Conservation (phyloP, 176 grass and related monocot species). For the Miscanthus lutarioriparius region DNA sequence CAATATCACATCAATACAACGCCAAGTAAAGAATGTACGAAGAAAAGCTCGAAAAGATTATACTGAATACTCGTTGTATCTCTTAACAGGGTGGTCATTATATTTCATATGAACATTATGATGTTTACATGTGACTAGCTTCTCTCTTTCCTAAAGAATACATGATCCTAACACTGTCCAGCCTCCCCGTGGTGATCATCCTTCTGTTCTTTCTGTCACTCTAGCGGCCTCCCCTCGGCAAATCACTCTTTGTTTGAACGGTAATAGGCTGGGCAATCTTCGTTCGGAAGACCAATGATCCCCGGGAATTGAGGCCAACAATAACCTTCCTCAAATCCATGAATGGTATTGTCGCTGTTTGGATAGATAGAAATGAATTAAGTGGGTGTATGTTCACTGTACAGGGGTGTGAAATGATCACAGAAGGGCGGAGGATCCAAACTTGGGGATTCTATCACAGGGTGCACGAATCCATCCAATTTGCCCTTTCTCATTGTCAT, state of each 20-base stretch:
- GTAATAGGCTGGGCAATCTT: slow-evolving; percentile 50
- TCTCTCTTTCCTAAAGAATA: slow-evolving; percentile 47
- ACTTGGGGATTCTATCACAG: slow-evolving; percentile 91
- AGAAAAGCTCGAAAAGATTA: not conserved
- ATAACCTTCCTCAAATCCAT: slow-evolving; percentile 56
- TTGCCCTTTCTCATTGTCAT: slow-evolving; percentile 94
- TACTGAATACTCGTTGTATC: not conserved
- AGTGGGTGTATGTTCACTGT: slow-evolving; percentile 55
- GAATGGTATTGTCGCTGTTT: slow-evolving; percentile 67
- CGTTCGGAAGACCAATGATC: slow-evolving; percentile 51
- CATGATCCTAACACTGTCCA: slow-evolving; percentile 34
- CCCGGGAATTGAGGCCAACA: slow-evolving; percentile 49
- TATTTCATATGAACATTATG: slow-evolving; percentile 50
- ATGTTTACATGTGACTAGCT: slow-evolving; percentile 36
- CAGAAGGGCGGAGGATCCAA: slow-evolving; percentile 53
- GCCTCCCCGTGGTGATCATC: slow-evolving; percentile 28
- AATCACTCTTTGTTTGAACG: slow-evolving; percentile 43
- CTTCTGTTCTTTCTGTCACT: slow-evolving; percentile 36
- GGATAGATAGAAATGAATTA: slow-evolving; percentile 73
- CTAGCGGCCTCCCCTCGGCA: slow-evolving; percentile 37
- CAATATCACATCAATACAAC: not conserved
- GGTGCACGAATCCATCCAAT: slow-evolving; percentile 89
- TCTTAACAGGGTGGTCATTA: slow-evolving; percentile 20
- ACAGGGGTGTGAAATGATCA: slow-evolving; percentile 76
- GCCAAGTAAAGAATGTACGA: not conserved